Evolutionary conservation across 2,329 filamentous ascomycete species (phyloP), one percentile per base, ranked within the genome.

Genomic region (Tolypocladium tropicale): DNA sequence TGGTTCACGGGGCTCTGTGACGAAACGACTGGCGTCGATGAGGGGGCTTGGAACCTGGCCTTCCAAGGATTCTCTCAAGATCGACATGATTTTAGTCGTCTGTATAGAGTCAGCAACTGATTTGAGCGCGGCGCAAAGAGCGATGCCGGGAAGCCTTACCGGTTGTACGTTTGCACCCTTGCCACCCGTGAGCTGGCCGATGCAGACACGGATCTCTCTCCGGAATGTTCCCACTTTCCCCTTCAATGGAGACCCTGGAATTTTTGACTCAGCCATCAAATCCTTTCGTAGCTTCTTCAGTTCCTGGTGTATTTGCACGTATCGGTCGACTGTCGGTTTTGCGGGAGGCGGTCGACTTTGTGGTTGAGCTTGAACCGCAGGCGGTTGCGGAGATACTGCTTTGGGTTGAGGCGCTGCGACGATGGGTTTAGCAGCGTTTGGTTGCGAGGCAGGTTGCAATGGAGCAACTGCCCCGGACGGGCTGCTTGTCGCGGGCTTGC

Each of bases 121-220:
- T 37, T 23, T 5, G 41, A 37, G 34, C 7, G 46, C 2, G 18
- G 46, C 9, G 46, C 11, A 49, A 21, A 16, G 41, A 21, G n/a
- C 9, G 14, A 25, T 16, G 11, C 16, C 3, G 4, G 16, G 18
- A 14, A 10, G 25, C 67, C 73, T 65, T 68, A 75, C 73, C 41
- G 70, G 68, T 41, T 67, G 64, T 2, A 63, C 62, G 63, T 90
- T 90, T 25, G 78, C 78, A 12, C 79, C 80, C 62, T 81, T 85
- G 56, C 81, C 85, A 41, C 79, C 79, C 1, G 84, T 86, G 32
- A 91, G 72, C 67, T 94, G 89, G 7, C 90, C 89, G 55, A 93
- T 79, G 21, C 80, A 84, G 63, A 86, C 88, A 41, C 81, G 80
- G 54, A 94, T 84, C 46, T 85, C 80, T 57, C 89, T 78, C 43